Evolutionary conservation across 2,329 filamentous ascomycete species (phyloP), one percentile per base, ranked within the genome.

Genomic region (Fusarium acutatum): DNA sequence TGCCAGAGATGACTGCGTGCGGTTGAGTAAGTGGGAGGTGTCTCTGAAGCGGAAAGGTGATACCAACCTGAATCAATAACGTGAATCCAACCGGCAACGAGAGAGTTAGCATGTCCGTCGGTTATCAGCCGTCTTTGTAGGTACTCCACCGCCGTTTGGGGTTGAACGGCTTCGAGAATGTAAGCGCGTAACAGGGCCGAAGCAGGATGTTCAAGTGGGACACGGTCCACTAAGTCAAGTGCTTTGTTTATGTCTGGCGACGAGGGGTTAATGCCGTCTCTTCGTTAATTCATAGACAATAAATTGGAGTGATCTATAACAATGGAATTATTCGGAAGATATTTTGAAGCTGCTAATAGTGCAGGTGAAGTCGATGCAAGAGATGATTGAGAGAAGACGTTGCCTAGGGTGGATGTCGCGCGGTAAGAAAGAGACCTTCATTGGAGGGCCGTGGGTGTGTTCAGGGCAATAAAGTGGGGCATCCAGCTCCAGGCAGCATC

Each of bases 121-220:
- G 4, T 1, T 2, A 15, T 49, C 26, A 50, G 3, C 1, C 56
- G 56, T 2, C 1, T 2, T 13, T 50, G 41, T 2, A 50, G 2
- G 12, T 59, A 30, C 3, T 59, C 7, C 20, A 32, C 32, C 5
- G 41, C 41, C 43, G 12, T 9, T 6, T 30, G 32, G 0, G 56
- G 24, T 15, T 7, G 44, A 0, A 14, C 26, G 0, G 57, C 34
- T 2, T 38, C 44, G 0, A 38, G 44, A 0, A 60, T 32, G 12
- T 26, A 60, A 0, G 20, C 17, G 26, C 24, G 22, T 20, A 40
- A 3, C 0, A 60, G 1, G 0, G 26, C 34, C 0, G 44, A 14
- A 8, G 32, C 34, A 4, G 57, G 57, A 22, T 52, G 34, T 3
- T 35, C 3, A 22, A 53, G 22, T 8, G 6, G 1, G 4, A 24